These are phyloP conservation scores for Russula compacta DNA, from an alignment of 768 basidiomycete genomes.

Conservation along the genomic window DNA sequence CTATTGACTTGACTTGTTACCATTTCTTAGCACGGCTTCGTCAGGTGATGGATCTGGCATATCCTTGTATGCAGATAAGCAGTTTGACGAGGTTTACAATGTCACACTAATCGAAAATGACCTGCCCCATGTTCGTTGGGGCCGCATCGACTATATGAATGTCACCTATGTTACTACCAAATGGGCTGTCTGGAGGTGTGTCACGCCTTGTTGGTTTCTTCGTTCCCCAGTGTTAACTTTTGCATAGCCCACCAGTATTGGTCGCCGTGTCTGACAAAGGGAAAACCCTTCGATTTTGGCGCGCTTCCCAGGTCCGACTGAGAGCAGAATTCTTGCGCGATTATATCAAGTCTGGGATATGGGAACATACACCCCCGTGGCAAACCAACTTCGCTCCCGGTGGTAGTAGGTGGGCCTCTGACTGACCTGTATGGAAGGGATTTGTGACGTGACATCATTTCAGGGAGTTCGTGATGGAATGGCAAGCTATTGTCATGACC, in stretches of 20 bases:
- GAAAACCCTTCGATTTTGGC: constrained; percentile 73
- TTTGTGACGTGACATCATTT: neutral
- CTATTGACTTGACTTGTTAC: neutral
- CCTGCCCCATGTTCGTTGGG: constrained; percentile 68
- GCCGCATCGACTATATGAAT: constrained; percentile 79
- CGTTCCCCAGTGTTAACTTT: neutral
- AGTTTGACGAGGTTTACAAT: constrained; percentile 71
- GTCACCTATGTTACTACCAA: constrained; percentile 78
- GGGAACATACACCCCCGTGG: constrained; percentile 62
- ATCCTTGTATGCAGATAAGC: constrained; percentile 59
- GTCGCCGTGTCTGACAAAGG: constrained; percentile 67
- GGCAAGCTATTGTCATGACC: constrained; percentile 41
- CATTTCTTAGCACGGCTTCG: constrained; percentile 43
- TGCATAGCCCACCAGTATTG: constrained; percentile 60
- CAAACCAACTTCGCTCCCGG: constrained; percentile 61
- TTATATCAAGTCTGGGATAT: constrained; percentile 58
- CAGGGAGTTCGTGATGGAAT: constrained; percentile 64
- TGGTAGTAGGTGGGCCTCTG: constrained; percentile 49
- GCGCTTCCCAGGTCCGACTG: constrained; percentile 51
- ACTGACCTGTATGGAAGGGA: neutral
- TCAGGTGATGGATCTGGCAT: constrained; percentile 50
- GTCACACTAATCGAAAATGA: constrained; percentile 48
- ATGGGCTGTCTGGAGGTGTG: constrained; percentile 80
- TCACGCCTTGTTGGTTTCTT: constrained; percentile 14
- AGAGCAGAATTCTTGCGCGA: constrained; percentile 50